phyloP scores from a whole-genome alignment of 352 stramenopile species.

The Globisporangium perplexum region DNA sequence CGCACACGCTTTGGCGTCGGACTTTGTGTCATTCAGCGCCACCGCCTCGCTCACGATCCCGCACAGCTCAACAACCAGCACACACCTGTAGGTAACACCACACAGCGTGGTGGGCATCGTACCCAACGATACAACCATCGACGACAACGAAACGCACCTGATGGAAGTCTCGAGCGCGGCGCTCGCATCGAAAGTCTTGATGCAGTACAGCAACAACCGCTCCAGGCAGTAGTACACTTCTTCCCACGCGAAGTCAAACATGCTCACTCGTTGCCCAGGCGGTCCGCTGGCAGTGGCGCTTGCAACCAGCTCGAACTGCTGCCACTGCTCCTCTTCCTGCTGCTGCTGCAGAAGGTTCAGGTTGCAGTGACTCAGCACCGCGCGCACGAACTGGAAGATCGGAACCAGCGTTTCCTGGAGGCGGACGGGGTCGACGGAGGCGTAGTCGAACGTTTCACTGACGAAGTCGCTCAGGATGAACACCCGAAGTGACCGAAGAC shows the following conservation, averaged over 20 bases:
- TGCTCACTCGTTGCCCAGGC: background rate
- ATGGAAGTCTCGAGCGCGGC: constrained; percentile 10
- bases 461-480: constrained; percentile 64
- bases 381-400: constrained; percentile 58
- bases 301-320: background rate
- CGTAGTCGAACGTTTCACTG: constrained; percentile 36
- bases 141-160: constrained; percentile 4
- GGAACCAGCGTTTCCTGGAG: constrained; percentile 63
- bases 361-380: constrained; percentile 59
- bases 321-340: no score
- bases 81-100: constrained; percentile 35
- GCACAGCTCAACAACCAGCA: constrained; percentile 60
- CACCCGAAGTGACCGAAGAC: constrained; percentile 33
- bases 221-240: constrained; percentile 13
- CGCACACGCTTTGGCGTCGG: background rate
- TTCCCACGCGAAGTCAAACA: constrained; percentile 19
- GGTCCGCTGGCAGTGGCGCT: background rate
- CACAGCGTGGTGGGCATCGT: constrained; percentile 9
- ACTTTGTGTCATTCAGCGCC: constrained; percentile 6
- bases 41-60: constrained; percentile 50
- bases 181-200: constrained; percentile 8
- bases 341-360: constrained; percentile 20
- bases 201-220: constrained; percentile 9
- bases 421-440: constrained; percentile 14
- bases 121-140: no score